Base-by-base conservation (phyloP, 306 rosid species). In the Psophocarpus tetragonolobus region DNA sequence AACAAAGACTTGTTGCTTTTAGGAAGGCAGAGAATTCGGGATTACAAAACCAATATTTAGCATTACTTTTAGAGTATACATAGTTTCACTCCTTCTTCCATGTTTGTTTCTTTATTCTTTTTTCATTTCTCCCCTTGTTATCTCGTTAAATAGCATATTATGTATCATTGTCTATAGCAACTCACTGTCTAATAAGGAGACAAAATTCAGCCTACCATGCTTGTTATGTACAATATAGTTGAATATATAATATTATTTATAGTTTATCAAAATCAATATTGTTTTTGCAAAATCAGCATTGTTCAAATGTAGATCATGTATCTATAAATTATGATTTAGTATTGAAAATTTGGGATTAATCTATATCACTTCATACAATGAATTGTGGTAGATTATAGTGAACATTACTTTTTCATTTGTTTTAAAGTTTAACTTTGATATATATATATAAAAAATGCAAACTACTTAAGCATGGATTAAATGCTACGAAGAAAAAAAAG, bases 1-100 rank as follows among this genome's bases (percentile, higher is more conserved):
- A 50, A 56, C 56, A 4, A 35, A 54, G 12, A 73, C 61, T 76
- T 23, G 24, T 6, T 67, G 32, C 13, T 20, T 48, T 11, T n/a
- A 62, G 62, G 67, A 76, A 67, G 76, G 41, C 68, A 41, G 4
- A 36, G 26, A 65, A 47, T 36, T 73, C 51, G 5, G 32, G 71
- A 57, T 35, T 13, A 60, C 48, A 48, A 17, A 47, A 48, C 36
- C 35, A 35, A 30, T 11, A 3, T 10, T 36, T 36, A 39, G 60
- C 6, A 26, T 47, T 81, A 38, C 51, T 24, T 75, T 29, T 44
- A 33, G 51, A 73, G 35, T 61, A 9, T 30, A 14, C 41, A 47
- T 24, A 58, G 48, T 70, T 76, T 51, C 36, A 15, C 23, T 56
- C 51, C 50, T 73, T 5, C 39, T 17, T 12, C 29, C 30, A 30